These are phyloP conservation scores for Juglanconis sp. DNA, from an alignment of 2,329 filamentous ascomycete genomes.

Conservation along the genomic window DNA sequence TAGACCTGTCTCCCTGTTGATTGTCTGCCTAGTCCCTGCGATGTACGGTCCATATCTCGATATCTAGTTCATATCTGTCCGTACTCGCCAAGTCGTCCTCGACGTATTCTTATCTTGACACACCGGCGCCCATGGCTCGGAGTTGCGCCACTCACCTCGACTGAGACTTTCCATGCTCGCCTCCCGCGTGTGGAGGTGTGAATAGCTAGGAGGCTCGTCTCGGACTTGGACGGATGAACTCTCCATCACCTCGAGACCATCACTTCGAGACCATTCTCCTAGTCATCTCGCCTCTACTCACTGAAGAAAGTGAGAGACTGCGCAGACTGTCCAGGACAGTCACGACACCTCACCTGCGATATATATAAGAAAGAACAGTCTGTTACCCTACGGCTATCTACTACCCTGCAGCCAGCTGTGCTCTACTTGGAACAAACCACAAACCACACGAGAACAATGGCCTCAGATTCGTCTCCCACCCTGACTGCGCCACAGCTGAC, in stretches of 20 bases:
- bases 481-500: slow-evolving; percentile 41
- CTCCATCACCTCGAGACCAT: no score
- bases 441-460: not conserved
- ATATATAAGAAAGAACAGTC: no score
- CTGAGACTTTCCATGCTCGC: not conserved
- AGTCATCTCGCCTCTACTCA: not conserved
- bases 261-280: not conserved
- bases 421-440: not conserved
- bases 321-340: no score
- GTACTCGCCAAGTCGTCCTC: not conserved
- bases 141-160: not conserved
- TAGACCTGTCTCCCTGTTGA: no score
- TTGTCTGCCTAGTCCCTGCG: no score
- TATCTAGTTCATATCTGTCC: not conserved
- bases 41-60: not conserved
- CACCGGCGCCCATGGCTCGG: not conserved
- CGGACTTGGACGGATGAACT: no score
- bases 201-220: not conserved
- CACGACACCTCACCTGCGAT: no score
- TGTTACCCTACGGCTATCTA: no score
- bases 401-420: not conserved
- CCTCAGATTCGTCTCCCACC: slow-evolving; percentile 8
- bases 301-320: not conserved
- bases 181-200: not conserved
- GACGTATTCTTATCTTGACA: not conserved